Conservation (phyloP, 495 filamentous ascomycete species). For the Thozetella sp. region DNA sequence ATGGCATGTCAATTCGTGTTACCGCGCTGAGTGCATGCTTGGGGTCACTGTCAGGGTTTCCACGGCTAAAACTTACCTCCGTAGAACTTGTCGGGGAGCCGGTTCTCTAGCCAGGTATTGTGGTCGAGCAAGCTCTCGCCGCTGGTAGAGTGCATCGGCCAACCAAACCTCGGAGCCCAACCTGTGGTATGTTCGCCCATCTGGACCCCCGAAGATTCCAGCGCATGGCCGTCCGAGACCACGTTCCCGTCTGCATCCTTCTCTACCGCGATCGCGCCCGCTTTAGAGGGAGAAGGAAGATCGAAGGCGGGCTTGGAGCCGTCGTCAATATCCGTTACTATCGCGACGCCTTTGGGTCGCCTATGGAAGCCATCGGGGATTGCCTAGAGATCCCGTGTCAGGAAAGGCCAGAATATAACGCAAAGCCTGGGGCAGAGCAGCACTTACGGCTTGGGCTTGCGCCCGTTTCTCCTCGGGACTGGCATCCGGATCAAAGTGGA, state of each 20-base stretch:
- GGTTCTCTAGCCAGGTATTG: slow-evolving; percentile 81
- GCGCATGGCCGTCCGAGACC: slow-evolving; percentile 40
- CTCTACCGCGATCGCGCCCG: slow-evolving; percentile 52
- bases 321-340: slow-evolving; percentile 77
- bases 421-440: slow-evolving; percentile 16
- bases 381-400: slow-evolving; percentile 29
- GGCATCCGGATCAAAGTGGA: slow-evolving; percentile 86
- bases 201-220: slow-evolving; percentile 60
- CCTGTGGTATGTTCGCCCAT: slow-evolving; percentile 71
- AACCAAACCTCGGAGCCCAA: slow-evolving; percentile 86
- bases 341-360: slow-evolving; percentile 66
- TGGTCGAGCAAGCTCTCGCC: slow-evolving; percentile 80
- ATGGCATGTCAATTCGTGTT: not conserved
- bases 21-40: no score
- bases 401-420: not conserved
- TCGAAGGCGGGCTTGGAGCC: slow-evolving; percentile 72
- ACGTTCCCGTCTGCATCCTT: slow-evolving; percentile 47
- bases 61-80: slow-evolving; percentile 63
- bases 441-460: slow-evolving; percentile 72
- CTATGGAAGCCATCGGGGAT: slow-evolving; percentile 62
- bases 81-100: slow-evolving; percentile 86
- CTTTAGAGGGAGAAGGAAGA: slow-evolving; percentile 74
- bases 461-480: slow-evolving; percentile 81
- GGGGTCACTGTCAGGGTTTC: no score
- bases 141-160: slow-evolving; percentile 50